Conservation (phyloP, 768 basidiomycete genomes). For the Podaxis pistillaris region DNA sequence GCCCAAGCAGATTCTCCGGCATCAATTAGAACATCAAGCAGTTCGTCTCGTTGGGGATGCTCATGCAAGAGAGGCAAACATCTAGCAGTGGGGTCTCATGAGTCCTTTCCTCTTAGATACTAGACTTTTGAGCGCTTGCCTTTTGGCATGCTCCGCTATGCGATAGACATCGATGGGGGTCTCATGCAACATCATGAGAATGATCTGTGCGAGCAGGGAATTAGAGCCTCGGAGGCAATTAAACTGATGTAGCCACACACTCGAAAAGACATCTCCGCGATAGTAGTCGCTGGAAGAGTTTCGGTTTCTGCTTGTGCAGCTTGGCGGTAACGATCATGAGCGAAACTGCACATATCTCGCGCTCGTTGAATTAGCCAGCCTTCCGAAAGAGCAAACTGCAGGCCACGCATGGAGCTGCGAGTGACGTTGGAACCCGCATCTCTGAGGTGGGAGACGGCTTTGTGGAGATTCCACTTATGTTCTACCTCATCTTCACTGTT, state of each 20-base stretch:
- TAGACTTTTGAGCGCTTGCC: conserved; percentile 30
- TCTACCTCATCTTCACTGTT: conserved; percentile 51
- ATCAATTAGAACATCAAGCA: conserved; percentile 59
- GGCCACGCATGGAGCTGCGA: conserved; percentile 62
- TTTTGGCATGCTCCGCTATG: conserved; percentile 67
- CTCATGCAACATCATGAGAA: conserved; percentile 70
- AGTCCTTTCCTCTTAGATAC: not conserved
- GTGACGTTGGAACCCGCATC: conserved; percentile 41
- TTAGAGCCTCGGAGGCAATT: not conserved
- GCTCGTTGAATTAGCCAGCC: conserved; percentile 75
- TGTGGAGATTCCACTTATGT: conserved; percentile 52
- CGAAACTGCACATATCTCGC: conserved; percentile 74
- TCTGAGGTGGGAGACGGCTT: conserved; percentile 46
- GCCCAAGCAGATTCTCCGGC: conserved; percentile 72
- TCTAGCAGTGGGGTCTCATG: conserved; percentile 28
- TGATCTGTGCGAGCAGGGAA: conserved; percentile 42
- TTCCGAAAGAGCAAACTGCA: conserved; percentile 65
- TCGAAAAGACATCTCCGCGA: conserved; percentile 69
- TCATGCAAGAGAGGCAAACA: conserved; percentile 62
- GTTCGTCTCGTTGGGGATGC: conserved; percentile 58
- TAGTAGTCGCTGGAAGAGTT: conserved; percentile 42
- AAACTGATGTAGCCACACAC: conserved; percentile 30
- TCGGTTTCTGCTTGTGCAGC: conserved; percentile 64
- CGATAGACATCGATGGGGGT: conserved; percentile 61
- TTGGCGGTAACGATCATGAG: conserved; percentile 74